Base-by-base conservation (phyloP, 495 filamentous ascomycete genomes). In the Cercophora sp. region DNA sequence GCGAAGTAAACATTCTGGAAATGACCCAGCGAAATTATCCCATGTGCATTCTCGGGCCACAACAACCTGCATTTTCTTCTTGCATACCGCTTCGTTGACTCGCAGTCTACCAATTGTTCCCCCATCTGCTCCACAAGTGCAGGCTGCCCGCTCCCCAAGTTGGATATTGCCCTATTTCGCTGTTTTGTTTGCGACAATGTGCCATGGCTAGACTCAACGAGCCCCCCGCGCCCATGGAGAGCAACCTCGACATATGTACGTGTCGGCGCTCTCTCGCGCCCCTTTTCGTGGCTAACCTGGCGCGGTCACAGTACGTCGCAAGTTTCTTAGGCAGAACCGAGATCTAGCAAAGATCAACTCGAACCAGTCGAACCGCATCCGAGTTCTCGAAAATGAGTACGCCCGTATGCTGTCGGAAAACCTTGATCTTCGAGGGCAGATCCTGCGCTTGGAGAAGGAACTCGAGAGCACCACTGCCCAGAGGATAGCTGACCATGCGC, bases 121-220 rank as follows among this genome's bases (percentile, higher is more conserved):
- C 18, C 5, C 18, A 25, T 15, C 32, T 11, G 26, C 29, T 4
- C 11, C 29, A 8, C 46, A 26, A 13, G 11, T n/a, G 20, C 29
- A 8, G 10, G n/a, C 26, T 32, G 6, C 32, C 18, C 8, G 2
- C 41, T 8, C 16, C 11, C 16, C 19, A 26, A 20, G 19, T 9
- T 48, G 9, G 23, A 32, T 29, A 31, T 15, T 40, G 39, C 34
- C 25, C 11, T 8, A 31, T 16, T 23, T 31, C 11, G 27, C 35
- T 45, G 5, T 43, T 40, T 19, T 19, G 8, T 41, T 22, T 15
- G 40, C 50, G 37, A 57, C 44, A 42, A 69, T 71, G 68, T 59
- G 64, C 62, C 54, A 96, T 97, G 92, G 92, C 92, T 67, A 81
- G 92, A 66, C 79, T 97, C 63, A 96, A 96, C 74, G 93, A 96